phyloP scores from a whole-genome alignment of 768 basidiomycete genomes.

The Boletus reticulatus region DNA sequence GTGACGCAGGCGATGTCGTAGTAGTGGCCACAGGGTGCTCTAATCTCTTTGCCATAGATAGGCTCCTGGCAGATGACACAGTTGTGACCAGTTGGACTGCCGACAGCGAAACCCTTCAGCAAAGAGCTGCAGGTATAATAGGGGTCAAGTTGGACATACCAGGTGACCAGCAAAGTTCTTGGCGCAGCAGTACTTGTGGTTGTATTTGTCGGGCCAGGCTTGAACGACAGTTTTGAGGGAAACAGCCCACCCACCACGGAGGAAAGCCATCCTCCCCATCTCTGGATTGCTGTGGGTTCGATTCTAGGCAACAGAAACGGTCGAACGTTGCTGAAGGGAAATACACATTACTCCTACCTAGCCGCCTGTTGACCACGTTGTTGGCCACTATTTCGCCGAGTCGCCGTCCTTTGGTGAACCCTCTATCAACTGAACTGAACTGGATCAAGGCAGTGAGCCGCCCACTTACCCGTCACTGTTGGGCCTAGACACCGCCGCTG shows the following conservation, averaged over 20 bases:
- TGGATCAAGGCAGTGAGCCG: too few relatives aligned
- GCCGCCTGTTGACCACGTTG: background rate
- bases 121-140: background rate
- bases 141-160: constrained; percentile 7
- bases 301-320: background rate
- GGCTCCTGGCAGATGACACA: constrained; percentile 38
- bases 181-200: background rate
- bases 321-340: constrained; percentile 7
- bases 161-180: background rate
- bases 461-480: too few relatives aligned
- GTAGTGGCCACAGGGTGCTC: constrained; percentile 34
- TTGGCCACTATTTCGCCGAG: background rate
- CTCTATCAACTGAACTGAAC: too few relatives aligned
- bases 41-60: constrained; percentile 26
- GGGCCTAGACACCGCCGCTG: too few relatives aligned
- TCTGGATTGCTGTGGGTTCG: background rate
- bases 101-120: background rate
- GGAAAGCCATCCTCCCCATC: constrained; percentile 21
- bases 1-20: constrained; percentile 36
- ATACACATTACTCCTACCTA: background rate
- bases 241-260: constrained; percentile 7
- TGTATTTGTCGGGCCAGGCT: background rate
- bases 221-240: background rate
- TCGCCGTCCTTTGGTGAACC: background rate
- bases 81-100: constrained; percentile 25